Evolutionary conservation across 2,329 filamentous ascomycete species (phyloP).

Genomic region (Diaporthe nobilis): DNA sequence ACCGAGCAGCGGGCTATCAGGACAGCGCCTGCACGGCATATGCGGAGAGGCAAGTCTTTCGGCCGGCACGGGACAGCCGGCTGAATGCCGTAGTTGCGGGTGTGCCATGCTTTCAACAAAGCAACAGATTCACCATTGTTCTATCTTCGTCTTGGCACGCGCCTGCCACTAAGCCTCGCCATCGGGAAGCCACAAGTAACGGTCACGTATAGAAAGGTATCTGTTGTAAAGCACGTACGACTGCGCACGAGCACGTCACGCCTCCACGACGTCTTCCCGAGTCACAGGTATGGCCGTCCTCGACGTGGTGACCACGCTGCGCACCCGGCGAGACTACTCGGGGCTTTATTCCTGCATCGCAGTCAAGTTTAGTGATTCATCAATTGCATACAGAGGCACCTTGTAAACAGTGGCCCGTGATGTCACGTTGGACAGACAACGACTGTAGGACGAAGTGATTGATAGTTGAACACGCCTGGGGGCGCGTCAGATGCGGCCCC

Average conservation of each 20-base stretch:
- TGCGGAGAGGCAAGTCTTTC: conserved; percentile 1
- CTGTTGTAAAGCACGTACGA: not conserved
- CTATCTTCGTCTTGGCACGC: not conserved
- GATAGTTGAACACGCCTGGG: not conserved
- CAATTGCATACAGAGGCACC: not conserved
- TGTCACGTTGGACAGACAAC: conserved; percentile 27
- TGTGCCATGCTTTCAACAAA: not conserved
- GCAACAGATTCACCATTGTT: conserved; percentile 1
- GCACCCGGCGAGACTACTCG: not conserved
- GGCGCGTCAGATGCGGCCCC: not conserved
- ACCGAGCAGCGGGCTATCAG: conserved; percentile 1
- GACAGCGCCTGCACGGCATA: not conserved
- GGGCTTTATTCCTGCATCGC: not conserved
- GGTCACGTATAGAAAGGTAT: not conserved
- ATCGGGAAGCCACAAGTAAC: not conserved
- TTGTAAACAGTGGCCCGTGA: conserved; percentile 1
- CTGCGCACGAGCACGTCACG: not conserved
- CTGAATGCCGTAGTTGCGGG: not conserved
- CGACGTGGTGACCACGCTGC: conserved; percentile 12
- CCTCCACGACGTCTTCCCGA: not conserved
- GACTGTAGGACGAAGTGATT: not conserved
- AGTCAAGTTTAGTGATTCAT: not conserved
- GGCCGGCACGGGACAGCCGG: not conserved
- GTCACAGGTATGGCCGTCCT: conserved; percentile 8
- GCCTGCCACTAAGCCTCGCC: not conserved